These are phyloP conservation scores for Xylaria sp. DNA, from an alignment of 2,329 filamentous ascomycete species.

Conservation along the genomic window DNA sequence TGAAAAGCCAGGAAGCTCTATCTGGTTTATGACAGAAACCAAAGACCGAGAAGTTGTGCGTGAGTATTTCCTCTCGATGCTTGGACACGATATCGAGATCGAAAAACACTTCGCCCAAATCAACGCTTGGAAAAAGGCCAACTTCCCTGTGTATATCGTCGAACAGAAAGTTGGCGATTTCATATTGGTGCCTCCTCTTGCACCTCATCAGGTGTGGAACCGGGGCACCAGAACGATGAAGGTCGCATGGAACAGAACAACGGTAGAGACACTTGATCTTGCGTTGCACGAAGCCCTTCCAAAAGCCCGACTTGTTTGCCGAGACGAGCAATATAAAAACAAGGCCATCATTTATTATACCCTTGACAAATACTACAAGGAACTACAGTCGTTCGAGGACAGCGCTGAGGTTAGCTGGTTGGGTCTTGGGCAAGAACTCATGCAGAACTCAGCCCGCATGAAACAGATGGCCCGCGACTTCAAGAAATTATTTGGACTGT, in stretches of 20 bases:
- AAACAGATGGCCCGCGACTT: slow-evolving; percentile 86
- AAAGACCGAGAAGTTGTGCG: slow-evolving; percentile 91
- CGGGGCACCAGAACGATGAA: slow-evolving; percentile 96
- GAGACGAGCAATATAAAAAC: slow-evolving; percentile 98
- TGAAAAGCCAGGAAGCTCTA: slow-evolving; percentile 85
- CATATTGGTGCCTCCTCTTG: slow-evolving; percentile 92
- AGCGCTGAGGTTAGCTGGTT: slow-evolving; percentile 59
- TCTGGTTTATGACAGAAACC: slow-evolving; percentile 99
- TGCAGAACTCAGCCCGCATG: slow-evolving; percentile 60
- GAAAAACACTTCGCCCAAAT: slow-evolving; percentile 97
- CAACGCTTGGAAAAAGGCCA: slow-evolving; percentile 94
- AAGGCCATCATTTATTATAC: slow-evolving; percentile 95
- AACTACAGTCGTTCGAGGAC: slow-evolving; percentile 66
- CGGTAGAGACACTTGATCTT: slow-evolving; percentile 87
- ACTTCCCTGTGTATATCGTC: slow-evolving; percentile 91
- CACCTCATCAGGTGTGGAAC: slow-evolving; percentile 98
- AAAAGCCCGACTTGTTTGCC: slow-evolving; percentile 88
- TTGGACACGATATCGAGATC: slow-evolving; percentile 96
- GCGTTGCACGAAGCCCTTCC: slow-evolving; percentile 89
- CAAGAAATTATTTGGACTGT: slow-evolving; percentile 80
- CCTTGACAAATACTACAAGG: slow-evolving; percentile 79
- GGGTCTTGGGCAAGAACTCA: slow-evolving; percentile 58
- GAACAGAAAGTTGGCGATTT: slow-evolving; percentile 93
- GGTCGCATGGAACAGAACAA: slow-evolving; percentile 97
- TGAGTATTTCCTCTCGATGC: slow-evolving; percentile 91